phyloP scores from a whole-genome alignment of 768 basidiomycete genomes.

The Tylopilus sp. region DNA sequence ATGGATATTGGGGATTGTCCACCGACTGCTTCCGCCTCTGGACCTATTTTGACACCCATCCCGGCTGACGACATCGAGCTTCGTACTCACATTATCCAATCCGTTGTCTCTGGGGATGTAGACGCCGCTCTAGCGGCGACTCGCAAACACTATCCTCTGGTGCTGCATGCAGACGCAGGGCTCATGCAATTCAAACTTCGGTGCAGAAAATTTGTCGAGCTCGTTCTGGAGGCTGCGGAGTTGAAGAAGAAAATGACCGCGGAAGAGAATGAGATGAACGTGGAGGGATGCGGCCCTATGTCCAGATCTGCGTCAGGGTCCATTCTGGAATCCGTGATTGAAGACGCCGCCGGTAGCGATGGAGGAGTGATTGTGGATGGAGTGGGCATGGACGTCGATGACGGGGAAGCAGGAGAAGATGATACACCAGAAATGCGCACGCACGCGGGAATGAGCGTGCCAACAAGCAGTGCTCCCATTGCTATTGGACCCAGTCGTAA shows the following conservation, averaged over 20 bases:
- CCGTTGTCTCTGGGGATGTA: conserved; percentile 66
- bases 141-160: conserved; percentile 54
- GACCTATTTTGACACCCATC: conserved; percentile 14
- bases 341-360: conserved; percentile 34
- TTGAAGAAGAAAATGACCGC: conserved; percentile 59
- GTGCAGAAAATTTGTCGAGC: conserved; percentile 83
- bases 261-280: conserved; percentile 34
- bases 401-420: conserved; percentile 37
- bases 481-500: conserved; percentile 29
- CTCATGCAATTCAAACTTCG: conserved; percentile 78
- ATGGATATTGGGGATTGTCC: conserved; percentile 37
- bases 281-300: conserved; percentile 23
- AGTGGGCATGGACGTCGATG: conserved; percentile 59
- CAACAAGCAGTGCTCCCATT: conserved; percentile 26
- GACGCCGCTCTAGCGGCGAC: conserved; percentile 62
- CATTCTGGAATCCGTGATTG: conserved; percentile 28
- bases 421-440: conserved; percentile 8
- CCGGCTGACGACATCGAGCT: conserved; percentile 55
- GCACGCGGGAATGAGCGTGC: conserved; percentile 11
- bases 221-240: conserved; percentile 68
- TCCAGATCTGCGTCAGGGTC: conserved; percentile 27
- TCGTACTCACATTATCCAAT: conserved; percentile 68
- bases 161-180: conserved; percentile 63
- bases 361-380: conserved; percentile 42
- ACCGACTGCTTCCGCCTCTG: conserved; percentile 8